Base-by-base conservation (phyloP, 1,284 basidiomycete species). In the Marasmius sp. region DNA sequence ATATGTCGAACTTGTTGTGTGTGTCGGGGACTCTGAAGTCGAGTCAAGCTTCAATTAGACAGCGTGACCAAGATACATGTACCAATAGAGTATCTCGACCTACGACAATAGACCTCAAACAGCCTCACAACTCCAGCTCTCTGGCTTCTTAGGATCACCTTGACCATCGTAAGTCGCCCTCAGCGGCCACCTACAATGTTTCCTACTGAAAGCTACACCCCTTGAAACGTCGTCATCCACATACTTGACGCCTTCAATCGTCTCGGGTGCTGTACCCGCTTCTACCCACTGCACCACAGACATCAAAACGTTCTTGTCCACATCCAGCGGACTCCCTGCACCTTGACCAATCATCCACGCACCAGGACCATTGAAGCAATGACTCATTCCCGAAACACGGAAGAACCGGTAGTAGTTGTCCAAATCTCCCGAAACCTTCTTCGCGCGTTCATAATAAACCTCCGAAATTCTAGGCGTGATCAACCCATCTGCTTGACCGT, bases 211-310 rank as follows among this genome's bases (percentile, higher is more conserved):
- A 16, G 58, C 43, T 22, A 59, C 58, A 22, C 60, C 61, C 22
- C 53, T 45, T 43, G 54, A 37, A 39, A 53, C 39, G n/a, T 54
- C 38, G 34, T 59, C 65, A 49, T 67, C 59, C 34, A 54, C 57
- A 18, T 54, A 62, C 52, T 62, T 61, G 6, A 61, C 60, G 11
- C 64, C 64, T 20, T 63, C 27, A 12, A 67, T 61, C 52, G 60
- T 62, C 14, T 63, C 62, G 27, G 67, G 67, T 45, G 67, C 65
- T 1, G 56, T 39, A 1, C 67, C 67, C 34, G 63, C 53, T 33
- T 68, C 65, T 0, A 68, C 67, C 67, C 65, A 68, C 27, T 43
- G 20, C 5, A 67, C 62, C 57, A 67, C 36, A 11, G 65, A 61
- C 33, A 61, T 57, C 48, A 67, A 48, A 7, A 65, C 60, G 49